Evolutionary conservation across 2,329 filamentous ascomycete species (phyloP), one percentile per base, ranked within the genome.

Genomic region (Bipolaris bicolor): DNA sequence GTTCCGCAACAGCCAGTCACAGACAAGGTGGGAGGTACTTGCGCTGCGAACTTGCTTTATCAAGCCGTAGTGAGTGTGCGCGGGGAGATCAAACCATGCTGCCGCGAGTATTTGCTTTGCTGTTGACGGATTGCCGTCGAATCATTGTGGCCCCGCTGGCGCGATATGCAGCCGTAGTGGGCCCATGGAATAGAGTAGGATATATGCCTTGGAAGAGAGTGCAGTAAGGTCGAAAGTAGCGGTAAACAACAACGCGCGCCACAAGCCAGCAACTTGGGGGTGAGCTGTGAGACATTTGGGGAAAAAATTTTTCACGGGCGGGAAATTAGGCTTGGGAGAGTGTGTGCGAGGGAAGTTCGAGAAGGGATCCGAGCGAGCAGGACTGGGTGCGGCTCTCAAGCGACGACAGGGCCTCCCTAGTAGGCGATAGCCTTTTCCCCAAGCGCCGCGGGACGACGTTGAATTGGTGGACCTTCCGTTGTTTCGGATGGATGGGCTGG

Each of bases 311-410:
- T 72, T 67, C 61, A 61, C 65, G 48, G 62, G 57, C 63, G 70
- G 73, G 74, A 76, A 65, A 76, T 76, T 75, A 66, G 57, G 37
- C 57, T 66, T 66, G 61, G 62, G 66, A 63, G 66, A 60, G 63
- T 64, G 54, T 64, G 54, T 48, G 58, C 63, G 54, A 61, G 61
- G 61, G 61, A 58, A 63, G 62, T 60, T 55, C 61, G 49, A 56
- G 54, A 65, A 63, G 58, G 64, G 71, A 68, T 68, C 70, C 66
- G 67, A 69, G 71, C 72, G 62, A 63, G 60, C 62, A 7, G 29
- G 29, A 31, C 29, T 20, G 63, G 62, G 70, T 74, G 73, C 71
- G 72, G 72, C 72, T 74, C 72, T 71, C 65, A 65, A 58, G 57
- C 45, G 56, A 60, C 61, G 60, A 57, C 69, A 71, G 66, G 72